A percentile compares a stretch with the other conserved stretches of the same genome.
phyloP scores from a whole-genome alignment of 2,329 filamentous ascomycete genomes.

The Zasmidium cellare region DNA sequence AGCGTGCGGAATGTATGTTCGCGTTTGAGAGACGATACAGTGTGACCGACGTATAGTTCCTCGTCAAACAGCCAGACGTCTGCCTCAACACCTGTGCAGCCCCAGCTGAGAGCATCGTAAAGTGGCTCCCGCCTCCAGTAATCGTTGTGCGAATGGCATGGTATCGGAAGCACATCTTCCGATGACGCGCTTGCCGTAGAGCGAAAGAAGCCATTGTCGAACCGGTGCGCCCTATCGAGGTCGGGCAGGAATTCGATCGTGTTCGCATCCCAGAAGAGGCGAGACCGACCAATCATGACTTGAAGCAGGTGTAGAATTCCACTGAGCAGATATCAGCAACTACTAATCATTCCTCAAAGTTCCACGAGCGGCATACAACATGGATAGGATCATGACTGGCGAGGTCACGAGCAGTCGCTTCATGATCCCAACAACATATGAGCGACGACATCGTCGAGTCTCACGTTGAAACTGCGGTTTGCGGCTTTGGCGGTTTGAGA shows the following conservation, averaged over 20 bases:
- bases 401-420: background rate
- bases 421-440: background rate
- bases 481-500: no score
- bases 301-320: conserved; percentile 43
- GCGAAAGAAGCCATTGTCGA: background rate
- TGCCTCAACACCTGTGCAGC: conserved; percentile 65
- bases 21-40: conserved; percentile 51
- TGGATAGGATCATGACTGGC: background rate
- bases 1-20: conserved; percentile 61
- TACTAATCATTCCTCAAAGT: no score
- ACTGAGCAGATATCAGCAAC: conserved; percentile 28
- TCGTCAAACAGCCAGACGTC: conserved; percentile 62
- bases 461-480: no score
- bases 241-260: background rate
- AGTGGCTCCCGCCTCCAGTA: conserved; percentile 66
- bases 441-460: background rate
- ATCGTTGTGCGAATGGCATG: conserved; percentile 69
- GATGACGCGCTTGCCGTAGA: conserved; percentile 18
- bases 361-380: background rate
- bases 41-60: conserved; percentile 49
- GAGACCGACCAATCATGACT: conserved; percentile 35
- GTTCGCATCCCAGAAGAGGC: conserved; percentile 34
- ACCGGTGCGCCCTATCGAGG: background rate
- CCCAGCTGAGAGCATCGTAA: conserved; percentile 58
- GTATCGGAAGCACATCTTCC: conserved; percentile 50